Conservation (phyloP, 2,329 filamentous ascomycete species). For the Monosporascus cannonballus region DNA sequence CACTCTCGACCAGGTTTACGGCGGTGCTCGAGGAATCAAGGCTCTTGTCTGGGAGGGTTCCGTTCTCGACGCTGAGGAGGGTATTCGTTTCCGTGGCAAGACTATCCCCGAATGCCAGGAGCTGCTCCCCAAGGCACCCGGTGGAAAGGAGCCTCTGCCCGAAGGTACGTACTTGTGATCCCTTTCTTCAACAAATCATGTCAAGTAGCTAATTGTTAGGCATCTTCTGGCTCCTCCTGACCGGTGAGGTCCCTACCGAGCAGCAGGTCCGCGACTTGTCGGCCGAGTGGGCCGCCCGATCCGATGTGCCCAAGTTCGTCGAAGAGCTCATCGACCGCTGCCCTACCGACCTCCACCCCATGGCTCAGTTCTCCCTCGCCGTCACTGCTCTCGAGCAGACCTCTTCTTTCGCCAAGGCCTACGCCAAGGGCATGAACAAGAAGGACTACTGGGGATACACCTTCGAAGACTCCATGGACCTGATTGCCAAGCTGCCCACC, state of each 20-base stretch:
- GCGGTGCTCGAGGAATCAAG: slow-evolving; percentile 98
- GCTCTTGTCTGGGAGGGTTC: slow-evolving; percentile 98
- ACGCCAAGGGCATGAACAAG: slow-evolving; percentile 99
- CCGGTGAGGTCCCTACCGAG: slow-evolving; percentile 94
- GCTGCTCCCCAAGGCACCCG: slow-evolving; percentile 92
- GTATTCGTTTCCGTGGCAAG: slow-evolving; percentile 98
- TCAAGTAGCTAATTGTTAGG: slow-evolving; percentile 27
- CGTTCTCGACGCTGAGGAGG: slow-evolving; percentile 96
- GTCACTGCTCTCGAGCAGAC: slow-evolving; percentile 98
- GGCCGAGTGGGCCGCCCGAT: slow-evolving; percentile 96
- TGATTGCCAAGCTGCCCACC: slow-evolving; percentile 98
- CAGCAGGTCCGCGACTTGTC: slow-evolving; percentile 98
- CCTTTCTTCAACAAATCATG: neutral
- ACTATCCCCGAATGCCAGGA: slow-evolving; percentile 99
- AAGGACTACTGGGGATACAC: slow-evolving; percentile 99
- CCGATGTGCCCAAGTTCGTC: slow-evolving; percentile 94
- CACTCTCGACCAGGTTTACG: slow-evolving; percentile 98
- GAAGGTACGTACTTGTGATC: slow-evolving; percentile 55
- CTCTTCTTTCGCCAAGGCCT: slow-evolving; percentile 95
- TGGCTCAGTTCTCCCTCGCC: slow-evolving; percentile 98
- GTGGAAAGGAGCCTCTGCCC: slow-evolving; percentile 92
- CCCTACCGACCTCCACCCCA: slow-evolving; percentile 97
- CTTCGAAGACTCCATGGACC: slow-evolving; percentile 99
- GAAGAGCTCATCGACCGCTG: slow-evolving; percentile 99
- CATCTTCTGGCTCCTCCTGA: slow-evolving; percentile 99